Base-by-base conservation (phyloP, 306 rosid species). In the Neltuma alba region DNA sequence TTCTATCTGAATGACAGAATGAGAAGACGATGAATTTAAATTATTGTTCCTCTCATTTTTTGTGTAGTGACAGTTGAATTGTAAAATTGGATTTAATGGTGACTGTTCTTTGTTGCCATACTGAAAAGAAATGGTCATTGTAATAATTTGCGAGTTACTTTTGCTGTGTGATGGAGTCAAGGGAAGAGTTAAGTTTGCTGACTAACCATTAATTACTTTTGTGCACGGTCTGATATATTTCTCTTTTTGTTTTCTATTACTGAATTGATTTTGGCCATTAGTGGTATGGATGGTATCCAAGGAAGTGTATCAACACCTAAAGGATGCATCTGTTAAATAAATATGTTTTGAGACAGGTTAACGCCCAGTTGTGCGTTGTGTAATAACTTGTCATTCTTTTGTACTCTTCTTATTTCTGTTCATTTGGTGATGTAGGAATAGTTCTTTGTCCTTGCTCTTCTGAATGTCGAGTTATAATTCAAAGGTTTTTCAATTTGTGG, bases 401-500 rank as follows among this genome's bases (percentile, higher is more conserved):
- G 4, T 76, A 42, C 44, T 64, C 9, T 54, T 52, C 33, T 64
- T 44, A 60, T 57, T 65, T 66, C 50, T 70, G 28, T 40, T 65
- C 73, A 45, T 7, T 13, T 21, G 55, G 34, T 71, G 72, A 63
- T 52, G 66, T 55, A 31, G 76, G 11, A 10, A 28, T 54, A n/a
- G 60, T 45, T 78, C 28, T 38, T 57, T 33, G 41, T 41, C 23
- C 44, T 47, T 58, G n/a, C 18, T 80, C 44, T 18, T 50, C 75
- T 67, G 13, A 60, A 55, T 80, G 52, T 8, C 40, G 52, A 55
- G n/a, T 60, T 80, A 31, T 42, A 70, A 52, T 82, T 67, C 76
- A 37, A 77, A 83, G 61, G 50, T 16, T 36, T 36, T 71, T 79
- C 82, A 62, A 57, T 85, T 82, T 85, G 62, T 83, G 90, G 77